Base-by-base conservation (phyloP, 75 land plant species). In the Picea sitchensis region DNA sequence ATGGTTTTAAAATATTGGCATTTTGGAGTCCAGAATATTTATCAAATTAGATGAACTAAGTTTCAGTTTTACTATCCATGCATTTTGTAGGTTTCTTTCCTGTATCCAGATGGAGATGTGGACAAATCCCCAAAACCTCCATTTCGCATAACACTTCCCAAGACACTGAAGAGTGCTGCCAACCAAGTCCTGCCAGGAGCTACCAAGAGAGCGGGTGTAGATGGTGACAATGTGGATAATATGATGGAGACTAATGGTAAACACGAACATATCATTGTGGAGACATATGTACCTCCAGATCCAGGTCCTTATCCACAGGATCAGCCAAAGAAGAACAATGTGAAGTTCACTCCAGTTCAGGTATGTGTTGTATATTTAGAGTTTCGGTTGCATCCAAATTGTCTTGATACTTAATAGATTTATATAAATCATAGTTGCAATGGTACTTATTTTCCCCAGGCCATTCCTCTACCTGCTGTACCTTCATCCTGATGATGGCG, bases 301-400 rank as follows among this genome's bases (percentile, higher is more conserved):
- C 99, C 99, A 18, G 99, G 99, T 38, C 99, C 99, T 58, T 97
- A 97, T 80, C 99, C 99, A n/a, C 99, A 97, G 86, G 99, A 97
- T 84, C 86, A 97, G 78, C 99, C 99, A 73, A 97, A 92, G 80
- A 92, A 95, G 82, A 97, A 97, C 65, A 86, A 92, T 26, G 99
- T 97, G n/a, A 87, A 90, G 81, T 97, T 97, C 78, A 97, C 99
- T 11, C 90, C 99, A 32, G 95, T 91, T 12, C 98, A 95, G 92
- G 98, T 95, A 81, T 60, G 34, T 75, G 5, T 59, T 26, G 8
- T 34, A 62, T 5, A 20, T 20, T 62, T 62, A 4, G 64, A 20
- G 23, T 62, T 62, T 20, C 1, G n/a, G 20, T 62, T 62, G n/a
- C n/a, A 62, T 62, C 6, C 3, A 62, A 21, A 62, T 62, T 62